These are phyloP conservation scores for Mycena indigotica DNA, from an alignment of 768 basidiomycete species.

Conservation along the genomic window DNA sequence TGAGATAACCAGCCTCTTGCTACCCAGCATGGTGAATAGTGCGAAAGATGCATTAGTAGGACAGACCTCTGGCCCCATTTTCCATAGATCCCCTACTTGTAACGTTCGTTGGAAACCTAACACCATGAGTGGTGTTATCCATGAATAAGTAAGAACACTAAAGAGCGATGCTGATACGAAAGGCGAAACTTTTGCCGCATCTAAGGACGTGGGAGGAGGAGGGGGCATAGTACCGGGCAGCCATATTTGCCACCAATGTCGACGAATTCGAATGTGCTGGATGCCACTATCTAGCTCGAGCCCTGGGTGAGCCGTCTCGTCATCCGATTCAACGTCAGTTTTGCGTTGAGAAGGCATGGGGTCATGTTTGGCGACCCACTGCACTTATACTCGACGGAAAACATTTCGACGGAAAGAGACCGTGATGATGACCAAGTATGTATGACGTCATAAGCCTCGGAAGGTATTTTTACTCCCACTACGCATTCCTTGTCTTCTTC, in stretches of 20 bases:
- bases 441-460: constrained; percentile 45
- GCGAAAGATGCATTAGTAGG: no score
- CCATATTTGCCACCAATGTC: constrained; percentile 59
- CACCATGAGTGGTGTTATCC: constrained; percentile 65
- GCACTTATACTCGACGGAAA: background rate
- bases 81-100: constrained; percentile 76
- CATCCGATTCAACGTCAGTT: background rate
- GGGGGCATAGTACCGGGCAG: constrained; percentile 60
- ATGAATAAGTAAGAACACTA: constrained; percentile 63
- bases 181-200: constrained; percentile 62
- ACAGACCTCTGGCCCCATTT: constrained; percentile 56
- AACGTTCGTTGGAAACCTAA: constrained; percentile 74
- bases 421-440: no score
- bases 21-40: no score
- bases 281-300: constrained; percentile 45
- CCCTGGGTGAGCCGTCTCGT: background rate
- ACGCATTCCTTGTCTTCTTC: constrained; percentile 75
- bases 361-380: background rate
- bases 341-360: background rate
- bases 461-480: constrained; percentile 92
- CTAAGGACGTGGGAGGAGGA: constrained; percentile 53
- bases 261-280: constrained; percentile 41
- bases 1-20: constrained; percentile 51
- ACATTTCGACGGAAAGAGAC: no score
- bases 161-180: constrained; percentile 60